Conservation (phyloP, 1,284 basidiomycete genomes). For the Pterula multifida region DNA sequence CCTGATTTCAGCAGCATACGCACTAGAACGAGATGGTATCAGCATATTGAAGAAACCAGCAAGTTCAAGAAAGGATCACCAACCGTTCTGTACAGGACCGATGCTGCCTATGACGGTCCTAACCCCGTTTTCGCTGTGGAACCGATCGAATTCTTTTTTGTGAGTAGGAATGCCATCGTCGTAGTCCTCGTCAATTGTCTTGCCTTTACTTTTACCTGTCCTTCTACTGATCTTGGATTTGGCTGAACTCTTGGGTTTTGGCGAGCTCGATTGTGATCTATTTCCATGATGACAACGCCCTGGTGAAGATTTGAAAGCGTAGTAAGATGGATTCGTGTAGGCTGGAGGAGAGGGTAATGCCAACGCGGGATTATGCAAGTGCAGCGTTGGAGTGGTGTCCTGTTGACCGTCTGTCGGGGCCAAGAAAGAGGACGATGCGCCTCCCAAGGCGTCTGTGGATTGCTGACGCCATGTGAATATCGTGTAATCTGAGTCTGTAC, state of each 20-base stretch:
- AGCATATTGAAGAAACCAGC: conserved; percentile 7
- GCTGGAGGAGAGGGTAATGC: conserved; percentile 47
- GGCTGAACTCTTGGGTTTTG: conserved; percentile 10
- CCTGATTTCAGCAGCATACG: conserved; percentile 92
- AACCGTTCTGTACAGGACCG: conserved; percentile 80
- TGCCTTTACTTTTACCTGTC: conserved; percentile 27
- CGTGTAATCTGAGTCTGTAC: conserved; percentile 62
- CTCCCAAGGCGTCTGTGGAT: background rate
- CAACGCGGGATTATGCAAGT: conserved; percentile 48
- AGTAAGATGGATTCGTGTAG: conserved; percentile 61
- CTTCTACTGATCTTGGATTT: conserved; percentile 16
- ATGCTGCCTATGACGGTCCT: conserved; percentile 87
- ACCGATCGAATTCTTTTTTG: conserved; percentile 73
- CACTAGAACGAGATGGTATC: conserved; percentile 29
- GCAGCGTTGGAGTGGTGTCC: conserved; percentile 34
- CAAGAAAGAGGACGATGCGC: background rate
- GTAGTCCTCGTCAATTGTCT: conserved; percentile 14
- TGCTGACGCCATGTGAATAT: conserved; percentile 57
- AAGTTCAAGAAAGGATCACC: conserved; percentile 14
- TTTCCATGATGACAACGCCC: conserved; percentile 9
- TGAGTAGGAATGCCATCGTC: conserved; percentile 40
- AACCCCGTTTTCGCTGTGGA: conserved; percentile 87
- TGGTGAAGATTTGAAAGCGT: conserved; percentile 40
- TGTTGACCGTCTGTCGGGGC: conserved; percentile 12
- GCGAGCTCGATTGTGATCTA: conserved; percentile 4